Conservation (phyloP, 108 stramenopile species). For the Stephanodiscus minutulus region DNA sequence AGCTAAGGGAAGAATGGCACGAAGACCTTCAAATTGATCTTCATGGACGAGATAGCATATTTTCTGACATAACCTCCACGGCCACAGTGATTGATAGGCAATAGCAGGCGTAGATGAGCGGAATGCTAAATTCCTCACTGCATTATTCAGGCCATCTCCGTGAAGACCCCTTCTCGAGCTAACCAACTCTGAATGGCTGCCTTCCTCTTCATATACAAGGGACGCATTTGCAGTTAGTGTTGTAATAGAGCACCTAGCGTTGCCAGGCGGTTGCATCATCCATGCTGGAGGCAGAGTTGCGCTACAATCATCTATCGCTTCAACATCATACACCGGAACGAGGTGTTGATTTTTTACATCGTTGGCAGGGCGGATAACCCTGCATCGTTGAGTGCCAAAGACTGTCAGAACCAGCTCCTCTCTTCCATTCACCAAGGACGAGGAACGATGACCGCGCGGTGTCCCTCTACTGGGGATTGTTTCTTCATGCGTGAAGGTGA, state of each 20-base stretch:
- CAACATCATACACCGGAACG: slow-evolving; percentile 41
- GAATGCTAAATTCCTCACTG: slow-evolving; percentile 23
- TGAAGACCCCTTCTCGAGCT: slow-evolving; percentile 6
- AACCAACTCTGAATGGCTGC: background rate
- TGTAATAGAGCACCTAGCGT: slow-evolving; percentile 19
- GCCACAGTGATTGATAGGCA: slow-evolving; percentile 57
- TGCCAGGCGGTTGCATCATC: slow-evolving; percentile 35
- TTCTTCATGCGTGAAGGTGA: slow-evolving; percentile 73
- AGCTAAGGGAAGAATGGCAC: slow-evolving; percentile 48
- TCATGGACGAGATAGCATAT: slow-evolving; percentile 42
- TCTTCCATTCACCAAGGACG: slow-evolving; percentile 39
- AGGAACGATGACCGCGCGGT: slow-evolving; percentile 11
- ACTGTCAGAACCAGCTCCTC: slow-evolving; percentile 65
- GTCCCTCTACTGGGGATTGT: background rate
- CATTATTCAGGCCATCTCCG: background rate
- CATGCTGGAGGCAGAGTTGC: slow-evolving; percentile 38
- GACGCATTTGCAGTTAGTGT: background rate
- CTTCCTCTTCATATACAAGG: background rate
- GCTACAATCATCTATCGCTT: slow-evolving; percentile 38
- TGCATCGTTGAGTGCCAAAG: slow-evolving; percentile 66
- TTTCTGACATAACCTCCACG: slow-evolving; percentile 58
- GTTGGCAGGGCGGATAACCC: slow-evolving; percentile 38
- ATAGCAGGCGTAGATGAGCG: slow-evolving; percentile 29
- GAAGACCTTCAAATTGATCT: slow-evolving; percentile 37
- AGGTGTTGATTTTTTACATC: slow-evolving; percentile 2